Conservation (phyloP, 176 grass and related monocot species). For the Dactylis glomerata region DNA sequence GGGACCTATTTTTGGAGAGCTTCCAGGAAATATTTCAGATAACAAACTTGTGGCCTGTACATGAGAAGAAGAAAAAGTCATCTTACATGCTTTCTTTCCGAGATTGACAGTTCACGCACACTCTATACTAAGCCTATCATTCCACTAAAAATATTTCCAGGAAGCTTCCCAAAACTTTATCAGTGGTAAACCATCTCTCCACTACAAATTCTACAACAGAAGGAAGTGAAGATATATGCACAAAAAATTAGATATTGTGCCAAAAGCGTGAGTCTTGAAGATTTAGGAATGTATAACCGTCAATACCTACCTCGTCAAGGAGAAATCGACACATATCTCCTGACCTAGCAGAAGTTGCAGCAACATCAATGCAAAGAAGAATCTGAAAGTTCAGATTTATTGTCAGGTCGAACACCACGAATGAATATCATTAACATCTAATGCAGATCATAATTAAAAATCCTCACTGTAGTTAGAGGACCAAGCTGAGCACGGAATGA, state of each 20-base stretch:
- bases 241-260: background rate
- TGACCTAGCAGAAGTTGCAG: slow-evolving; percentile 74
- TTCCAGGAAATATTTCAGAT: slow-evolving; percentile 82
- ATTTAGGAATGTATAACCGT: slow-evolving; percentile 2
- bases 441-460: slow-evolving; percentile 26
- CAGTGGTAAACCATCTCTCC: slow-evolving; percentile 6
- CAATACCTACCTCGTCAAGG: slow-evolving; percentile 61
- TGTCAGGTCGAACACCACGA: slow-evolving; percentile 28
- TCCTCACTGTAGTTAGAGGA: slow-evolving; percentile 66
- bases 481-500: slow-evolving; percentile 77
- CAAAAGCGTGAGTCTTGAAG: background rate
- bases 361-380: slow-evolving; percentile 90
- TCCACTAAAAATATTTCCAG: slow-evolving; percentile 11
- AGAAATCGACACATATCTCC: slow-evolving; percentile 79
- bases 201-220: background rate
- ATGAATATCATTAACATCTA: slow-evolving; percentile 3
- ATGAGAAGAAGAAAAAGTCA: slow-evolving; percentile 19
- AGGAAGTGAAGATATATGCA: background rate
- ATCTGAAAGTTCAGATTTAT: slow-evolving; percentile 55
- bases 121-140: background rate
- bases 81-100: background rate
- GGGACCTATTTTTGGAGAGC: slow-evolving; percentile 60
- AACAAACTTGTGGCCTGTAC: slow-evolving; percentile 63
- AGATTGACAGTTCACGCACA: background rate
- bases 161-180: background rate